Evolutionary conservation across 192 early-diverging fungal species (phyloP), one percentile per base, ranked within the genome.

Genomic region (Rhizophagus clarus): DNA sequence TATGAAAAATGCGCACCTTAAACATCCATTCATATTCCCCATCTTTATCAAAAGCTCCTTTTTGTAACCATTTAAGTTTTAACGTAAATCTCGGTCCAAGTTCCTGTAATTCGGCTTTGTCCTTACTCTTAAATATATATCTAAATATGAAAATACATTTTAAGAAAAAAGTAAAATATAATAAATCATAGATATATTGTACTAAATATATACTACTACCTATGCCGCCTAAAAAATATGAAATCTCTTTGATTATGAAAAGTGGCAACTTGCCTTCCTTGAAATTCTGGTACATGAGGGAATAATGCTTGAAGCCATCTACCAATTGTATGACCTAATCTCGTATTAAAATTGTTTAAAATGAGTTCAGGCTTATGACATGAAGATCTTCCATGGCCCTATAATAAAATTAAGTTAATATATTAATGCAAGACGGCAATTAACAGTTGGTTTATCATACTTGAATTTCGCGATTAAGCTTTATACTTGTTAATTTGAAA

Each of bases 211-310:
- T 31, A 37, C 8, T 34, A 45, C 78, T 70, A 91, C 88, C 96
- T 91, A 83, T 99, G 98, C 51, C 97, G 90, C 80, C 98, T 88
- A 82, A 99, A 97, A 83, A 99, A 99, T 78, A 99, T 98, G 81
- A 97, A 99, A 84, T 99, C 98, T 62, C 98, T 95, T 87, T 99
- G 98, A 85, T 99, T 99, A 82, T 99, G 98, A 83, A 99, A 94
- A 4, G 98, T 99, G 11, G 91, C 94, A 32, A 92, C 97, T 82
- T 98, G 97, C 64, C 98, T 86, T 11, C 96, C 97, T 80, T 96
- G 88, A 82, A 99, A 99, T 84, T 99, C 94, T 12, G 97, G 97
- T 6, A 97, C 93, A 74, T 96, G 96, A n/a, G 98, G 98, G 83
- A 99, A 97, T 69, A 99, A 84, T 17, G 98, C 87, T 47, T 96